Base-by-base conservation (phyloP, 2,329 filamentous ascomycete genomes). In the Fusarium austroafricanum region DNA sequence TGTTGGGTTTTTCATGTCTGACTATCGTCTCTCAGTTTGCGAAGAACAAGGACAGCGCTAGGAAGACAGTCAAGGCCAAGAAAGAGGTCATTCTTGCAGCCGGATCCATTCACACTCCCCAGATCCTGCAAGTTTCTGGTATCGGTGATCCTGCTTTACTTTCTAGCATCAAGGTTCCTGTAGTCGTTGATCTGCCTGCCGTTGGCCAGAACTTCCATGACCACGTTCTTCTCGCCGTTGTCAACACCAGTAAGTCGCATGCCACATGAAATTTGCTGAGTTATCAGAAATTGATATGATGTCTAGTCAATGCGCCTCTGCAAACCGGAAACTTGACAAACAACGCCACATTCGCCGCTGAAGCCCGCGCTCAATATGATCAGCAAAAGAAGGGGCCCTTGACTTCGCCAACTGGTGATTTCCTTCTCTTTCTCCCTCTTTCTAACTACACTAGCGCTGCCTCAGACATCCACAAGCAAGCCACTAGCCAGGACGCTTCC, bases 121-220 rank as follows among this genome's bases (percentile, higher is more conserved):
- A 84, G 46, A 72, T 86, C 6, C 77, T 87, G 1, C 81, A 85
- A 65, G 75, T 83, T 3, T 85, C 83, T n/a, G 84, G 84, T 2
- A 79, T 87, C 10, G 84, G 84, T 0, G 74, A 77, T 7, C 66
- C 71, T 14, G 68, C 73, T 4, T 66, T 81, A 2, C 70, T 87
- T 8, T 51, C 74, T 1, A 64, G 65, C 7, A 73, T 81, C 17
- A 74, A 74, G 0, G 83, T 87, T n/a, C 64, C 75, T 0, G 67
- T 81, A 0, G 56, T 85, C 1, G 74, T 80, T 2, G 79, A 86
- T 47, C 75, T 83, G 0, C 82, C 84, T 0, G 83, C 80, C 0
- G 84, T 87, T 1, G 85, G 85, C 4, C 75, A 81, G 44, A 83
- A 83, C 62, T 77, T 83, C 20, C 79, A 82, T 31, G 82, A 83